Percentiles rank a stretch among this genome's conserved stretches.
These are phyloP conservation scores for Rhododendron ferrugineum DNA, from an alignment of 148 eudicot genomes.

Conservation along the genomic window DNA sequence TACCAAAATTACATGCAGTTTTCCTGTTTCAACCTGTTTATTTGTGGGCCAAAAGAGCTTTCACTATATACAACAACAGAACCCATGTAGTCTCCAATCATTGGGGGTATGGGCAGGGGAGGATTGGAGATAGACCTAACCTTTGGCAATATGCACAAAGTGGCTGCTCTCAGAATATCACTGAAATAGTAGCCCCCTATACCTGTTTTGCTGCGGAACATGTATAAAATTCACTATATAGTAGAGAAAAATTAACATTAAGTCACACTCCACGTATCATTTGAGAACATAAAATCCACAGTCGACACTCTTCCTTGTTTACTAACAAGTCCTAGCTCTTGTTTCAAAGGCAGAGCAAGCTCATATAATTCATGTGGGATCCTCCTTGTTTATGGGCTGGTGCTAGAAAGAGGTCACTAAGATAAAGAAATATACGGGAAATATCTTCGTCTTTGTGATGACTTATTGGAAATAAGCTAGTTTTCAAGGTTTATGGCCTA, in stretches of 20 bases:
- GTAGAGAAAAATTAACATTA: background rate
- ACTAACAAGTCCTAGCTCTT: background rate
- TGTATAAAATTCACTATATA: too few relatives aligned
- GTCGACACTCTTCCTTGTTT: background rate
- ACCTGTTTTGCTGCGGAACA: too few relatives aligned
- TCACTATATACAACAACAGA: background rate
- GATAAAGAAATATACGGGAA: background rate
- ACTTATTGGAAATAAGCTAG: background rate
- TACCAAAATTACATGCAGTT: background rate
- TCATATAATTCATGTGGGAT: background rate
- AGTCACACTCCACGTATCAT: background rate
- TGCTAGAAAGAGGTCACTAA: background rate
- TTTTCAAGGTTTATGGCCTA: background rate
- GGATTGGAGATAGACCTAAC: too few relatives aligned
- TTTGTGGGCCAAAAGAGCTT: background rate
- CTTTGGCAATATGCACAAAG: too few relatives aligned
- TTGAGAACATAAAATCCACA: background rate
- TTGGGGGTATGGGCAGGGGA: too few relatives aligned
- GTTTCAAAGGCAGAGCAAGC: background rate
- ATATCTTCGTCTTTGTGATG: background rate
- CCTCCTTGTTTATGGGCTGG: background rate
- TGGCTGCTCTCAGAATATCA: too few relatives aligned
- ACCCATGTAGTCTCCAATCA: too few relatives aligned
- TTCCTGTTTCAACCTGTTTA: background rate
- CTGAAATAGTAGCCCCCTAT: too few relatives aligned